phyloP scores from a whole-genome alignment of 331 rosid genomes.

The Pyracantha coccinea region DNA sequence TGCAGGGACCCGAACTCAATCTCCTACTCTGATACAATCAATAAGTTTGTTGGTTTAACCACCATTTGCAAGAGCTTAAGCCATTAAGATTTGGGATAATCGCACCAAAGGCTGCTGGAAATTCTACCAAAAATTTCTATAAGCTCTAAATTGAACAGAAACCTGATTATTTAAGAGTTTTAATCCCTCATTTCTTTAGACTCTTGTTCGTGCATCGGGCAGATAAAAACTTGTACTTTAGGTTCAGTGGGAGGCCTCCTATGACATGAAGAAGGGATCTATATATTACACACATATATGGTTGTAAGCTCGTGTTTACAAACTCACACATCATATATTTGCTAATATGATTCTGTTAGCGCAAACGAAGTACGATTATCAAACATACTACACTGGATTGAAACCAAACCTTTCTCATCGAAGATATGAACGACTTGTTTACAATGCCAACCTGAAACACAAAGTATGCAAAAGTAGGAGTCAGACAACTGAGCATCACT shows the following conservation, averaged over 20 bases:
- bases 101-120: neutral
- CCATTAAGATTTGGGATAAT: neutral
- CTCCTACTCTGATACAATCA: too few species aligned
- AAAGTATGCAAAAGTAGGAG: neutral
- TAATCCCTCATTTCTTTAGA: neutral
- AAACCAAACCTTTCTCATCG: constrained; percentile 83
- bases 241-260: neutral
- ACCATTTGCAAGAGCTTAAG: neutral
- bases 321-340: neutral
- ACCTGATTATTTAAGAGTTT: neutral
- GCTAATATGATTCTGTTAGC: neutral
- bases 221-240: neutral
- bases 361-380: neutral
- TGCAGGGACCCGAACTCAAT: too few species aligned
- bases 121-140: neutral
- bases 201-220: neutral
- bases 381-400: neutral
- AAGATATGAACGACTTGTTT: constrained; percentile 56
- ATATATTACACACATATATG: neutral
- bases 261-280: neutral
- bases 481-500: constrained; percentile 1
- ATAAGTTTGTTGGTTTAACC: neutral
- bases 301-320: neutral
- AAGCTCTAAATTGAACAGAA: neutral
- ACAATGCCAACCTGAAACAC: constrained; percentile 63